Conservation (phyloP, 345 rosid genomes). For the Citrus maxima region DNA sequence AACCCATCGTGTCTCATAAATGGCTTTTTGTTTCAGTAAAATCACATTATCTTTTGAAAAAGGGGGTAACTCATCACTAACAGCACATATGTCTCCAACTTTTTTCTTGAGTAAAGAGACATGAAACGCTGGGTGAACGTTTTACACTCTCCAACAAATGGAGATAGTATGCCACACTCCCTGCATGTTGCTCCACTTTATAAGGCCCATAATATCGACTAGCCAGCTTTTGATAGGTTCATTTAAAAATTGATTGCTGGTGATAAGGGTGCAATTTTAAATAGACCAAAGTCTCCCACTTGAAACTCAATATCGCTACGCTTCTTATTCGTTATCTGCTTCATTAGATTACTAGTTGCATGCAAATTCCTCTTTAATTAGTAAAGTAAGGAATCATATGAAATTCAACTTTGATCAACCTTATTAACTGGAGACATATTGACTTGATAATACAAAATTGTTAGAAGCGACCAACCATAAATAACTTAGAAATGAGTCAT, state of each 20-base stretch:
- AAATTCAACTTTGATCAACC: neutral
- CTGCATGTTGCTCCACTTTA: neutral
- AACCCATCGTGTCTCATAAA: too few species aligned
- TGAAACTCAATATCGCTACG: neutral
- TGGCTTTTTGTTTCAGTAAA: too few species aligned
- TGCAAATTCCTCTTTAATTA: neutral
- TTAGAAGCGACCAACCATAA: neutral
- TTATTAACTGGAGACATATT: neutral
- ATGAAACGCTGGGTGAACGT: neutral
- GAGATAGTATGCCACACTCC: neutral
- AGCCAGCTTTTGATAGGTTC: neutral
- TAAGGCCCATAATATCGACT: neutral
- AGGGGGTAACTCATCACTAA: neutral
- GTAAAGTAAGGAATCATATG: neutral
- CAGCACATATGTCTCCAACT: neutral
- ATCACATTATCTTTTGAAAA: too few species aligned
- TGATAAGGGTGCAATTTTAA: neutral
- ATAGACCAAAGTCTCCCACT: neutral
- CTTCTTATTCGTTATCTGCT: neutral
- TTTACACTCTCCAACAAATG: neutral
- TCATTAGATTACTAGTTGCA: neutral
- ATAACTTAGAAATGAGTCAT: constrained; percentile 4
- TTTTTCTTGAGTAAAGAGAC: neutral
- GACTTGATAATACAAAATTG: neutral
- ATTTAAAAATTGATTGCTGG: neutral